Conservation (phyloP, 208 protist species). For the Leishmania aethiopica region DNA sequence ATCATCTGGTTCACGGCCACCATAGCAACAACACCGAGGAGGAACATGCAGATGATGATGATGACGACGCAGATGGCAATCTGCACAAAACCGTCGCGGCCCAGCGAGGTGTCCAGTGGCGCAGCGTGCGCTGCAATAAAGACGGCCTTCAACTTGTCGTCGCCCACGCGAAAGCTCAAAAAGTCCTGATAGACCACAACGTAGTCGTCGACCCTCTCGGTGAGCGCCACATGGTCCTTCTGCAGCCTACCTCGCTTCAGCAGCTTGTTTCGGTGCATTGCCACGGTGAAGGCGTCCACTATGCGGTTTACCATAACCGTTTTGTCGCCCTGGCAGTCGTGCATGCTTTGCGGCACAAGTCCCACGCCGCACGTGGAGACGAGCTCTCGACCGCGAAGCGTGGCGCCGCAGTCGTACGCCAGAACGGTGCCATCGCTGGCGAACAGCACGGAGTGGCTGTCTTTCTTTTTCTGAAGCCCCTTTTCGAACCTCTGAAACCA, state of each 20-base stretch:
- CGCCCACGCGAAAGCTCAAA: constrained; percentile 31
- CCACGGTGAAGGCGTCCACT: constrained; percentile 25
- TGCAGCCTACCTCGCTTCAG: background rate
- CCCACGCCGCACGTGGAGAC: constrained; percentile 4
- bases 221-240: constrained; percentile 11
- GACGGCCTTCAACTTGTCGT: constrained; percentile 16
- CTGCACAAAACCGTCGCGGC: constrained; percentile 38
- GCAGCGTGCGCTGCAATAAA: constrained; percentile 64
- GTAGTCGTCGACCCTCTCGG: constrained; percentile 27
- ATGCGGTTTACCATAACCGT: constrained; percentile 26
- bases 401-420: constrained; percentile 28
- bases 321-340: constrained; percentile 1
- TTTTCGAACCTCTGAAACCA: constrained; percentile 45
- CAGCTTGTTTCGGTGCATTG: background rate
- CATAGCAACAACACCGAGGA: constrained; percentile 48
- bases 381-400: no score
- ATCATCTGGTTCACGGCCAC: constrained; percentile 48
- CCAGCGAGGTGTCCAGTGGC: constrained; percentile 34
- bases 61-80: constrained; percentile 60
- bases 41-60: constrained; percentile 49
- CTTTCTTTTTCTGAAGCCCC: constrained; percentile 37
- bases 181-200: constrained; percentile 49
- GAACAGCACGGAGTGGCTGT: constrained; percentile 55
- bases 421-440: constrained; percentile 31
- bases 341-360: no score